Conservation (phyloP, 2,329 filamentous ascomycete species). For the Alternaria viburni region DNA sequence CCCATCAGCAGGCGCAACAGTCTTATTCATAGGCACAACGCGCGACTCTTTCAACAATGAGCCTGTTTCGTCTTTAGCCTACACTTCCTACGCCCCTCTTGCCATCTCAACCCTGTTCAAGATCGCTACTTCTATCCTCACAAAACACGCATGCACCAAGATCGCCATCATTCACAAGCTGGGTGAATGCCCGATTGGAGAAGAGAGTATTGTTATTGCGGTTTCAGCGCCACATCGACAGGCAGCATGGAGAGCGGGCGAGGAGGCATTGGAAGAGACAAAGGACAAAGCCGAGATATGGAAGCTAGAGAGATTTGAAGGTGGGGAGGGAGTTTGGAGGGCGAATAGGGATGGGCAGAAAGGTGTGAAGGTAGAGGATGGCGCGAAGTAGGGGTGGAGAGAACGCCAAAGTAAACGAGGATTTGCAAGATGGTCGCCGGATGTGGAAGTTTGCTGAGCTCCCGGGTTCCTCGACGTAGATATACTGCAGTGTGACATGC, state of each 20-base stretch:
- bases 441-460: background rate
- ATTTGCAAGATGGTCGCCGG: too few relatives aligned
- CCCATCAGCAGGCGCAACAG: slow-evolving; percentile 42
- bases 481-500: background rate
- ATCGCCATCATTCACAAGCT: slow-evolving; percentile 85
- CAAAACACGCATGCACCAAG: slow-evolving; percentile 70
- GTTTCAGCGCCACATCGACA: slow-evolving; percentile 83
- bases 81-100: slow-evolving; percentile 74
- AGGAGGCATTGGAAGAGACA: slow-evolving; percentile 85
- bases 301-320: slow-evolving; percentile 89
- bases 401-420: background rate
- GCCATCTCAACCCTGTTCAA: slow-evolving; percentile 72
- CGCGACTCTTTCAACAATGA: slow-evolving; percentile 75
- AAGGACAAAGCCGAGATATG: slow-evolving; percentile 92
- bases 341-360: slow-evolving; percentile 78
- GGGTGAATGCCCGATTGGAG: slow-evolving; percentile 84
- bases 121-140: slow-evolving; percentile 65
- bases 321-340: slow-evolving; percentile 80
- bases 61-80: slow-evolving; percentile 75
- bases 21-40: slow-evolving; percentile 66
- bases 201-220: slow-evolving; percentile 91
- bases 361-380: slow-evolving; percentile 57
- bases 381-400: background rate
- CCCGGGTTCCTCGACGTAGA: too few relatives aligned
- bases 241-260: slow-evolving; percentile 85